Evolutionary conservation across 2,329 filamentous ascomycete genomes (phyloP).

Genomic region (Pseudogymnoascus sp.): DNA sequence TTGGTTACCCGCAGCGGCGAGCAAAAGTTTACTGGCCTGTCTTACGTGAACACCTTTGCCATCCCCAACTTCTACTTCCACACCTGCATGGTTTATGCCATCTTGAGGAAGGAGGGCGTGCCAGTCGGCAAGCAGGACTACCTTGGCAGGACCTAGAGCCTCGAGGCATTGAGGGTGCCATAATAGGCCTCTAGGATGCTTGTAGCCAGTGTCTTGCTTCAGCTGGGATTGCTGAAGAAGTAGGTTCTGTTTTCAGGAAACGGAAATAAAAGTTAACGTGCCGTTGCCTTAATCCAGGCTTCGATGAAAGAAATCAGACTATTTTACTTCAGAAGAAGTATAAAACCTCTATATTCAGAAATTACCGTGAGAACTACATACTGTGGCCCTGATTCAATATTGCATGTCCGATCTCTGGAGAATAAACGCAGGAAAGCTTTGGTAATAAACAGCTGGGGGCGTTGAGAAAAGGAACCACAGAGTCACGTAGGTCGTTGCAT

Average conservation of each 20-base stretch:
- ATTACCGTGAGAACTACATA: background rate
- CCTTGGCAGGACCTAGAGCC: constrained; percentile 26
- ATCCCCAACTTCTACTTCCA: constrained; percentile 61
- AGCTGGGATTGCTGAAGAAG: background rate
- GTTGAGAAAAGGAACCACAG: background rate
- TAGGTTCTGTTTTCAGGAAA: background rate
- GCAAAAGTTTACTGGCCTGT: constrained; percentile 34
- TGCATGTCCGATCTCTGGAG: background rate
- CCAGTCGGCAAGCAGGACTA: constrained; percentile 54
- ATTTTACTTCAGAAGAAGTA: background rate
- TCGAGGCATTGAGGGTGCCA: background rate
- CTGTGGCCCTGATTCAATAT: background rate
- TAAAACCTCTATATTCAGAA: background rate
- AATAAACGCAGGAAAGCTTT: background rate
- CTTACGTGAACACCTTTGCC: constrained; percentile 42
- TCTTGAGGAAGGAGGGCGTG: constrained; percentile 54
- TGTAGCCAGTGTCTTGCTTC: background rate
- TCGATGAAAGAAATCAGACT: background rate
- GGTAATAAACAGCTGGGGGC: background rate
- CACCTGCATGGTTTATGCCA: constrained; percentile 48
- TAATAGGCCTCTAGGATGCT: background rate
- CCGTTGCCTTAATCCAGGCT: background rate
- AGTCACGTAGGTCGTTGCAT: too few species aligned
- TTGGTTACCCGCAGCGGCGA: constrained; percentile 30
- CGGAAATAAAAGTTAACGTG: background rate